phyloP scores from a whole-genome alignment of 768 basidiomycete genomes.

The Lyophyllum shimeji region DNA sequence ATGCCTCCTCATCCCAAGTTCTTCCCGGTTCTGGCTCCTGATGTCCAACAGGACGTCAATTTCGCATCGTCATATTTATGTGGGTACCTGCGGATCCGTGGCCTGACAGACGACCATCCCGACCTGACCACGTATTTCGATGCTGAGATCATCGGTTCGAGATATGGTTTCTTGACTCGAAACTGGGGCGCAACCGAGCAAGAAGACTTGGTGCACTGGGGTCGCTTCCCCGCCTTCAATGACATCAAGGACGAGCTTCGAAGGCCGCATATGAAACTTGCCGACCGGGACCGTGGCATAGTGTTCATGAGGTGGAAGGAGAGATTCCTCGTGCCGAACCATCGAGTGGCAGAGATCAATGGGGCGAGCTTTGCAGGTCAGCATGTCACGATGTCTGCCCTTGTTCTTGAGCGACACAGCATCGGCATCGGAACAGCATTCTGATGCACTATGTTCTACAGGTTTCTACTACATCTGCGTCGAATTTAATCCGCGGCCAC shows the following conservation, averaged over 20 bases:
- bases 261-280: constrained; percentile 74
- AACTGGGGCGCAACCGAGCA: constrained; percentile 90
- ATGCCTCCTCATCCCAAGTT: constrained; percentile 34
- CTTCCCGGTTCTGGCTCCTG: constrained; percentile 7
- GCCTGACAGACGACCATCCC: constrained; percentile 92
- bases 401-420: constrained; percentile 7
- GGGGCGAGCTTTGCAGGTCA: constrained; percentile 93
- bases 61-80: constrained; percentile 82
- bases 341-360: constrained; percentile 89
- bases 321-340: constrained; percentile 92
- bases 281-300: constrained; percentile 73
- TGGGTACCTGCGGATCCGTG: constrained; percentile 91
- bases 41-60: constrained; percentile 67
- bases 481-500: constrained; percentile 71
- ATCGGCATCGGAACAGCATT: constrained; percentile 13
- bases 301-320: constrained; percentile 99
- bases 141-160: constrained; percentile 90
- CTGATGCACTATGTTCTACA: constrained; percentile 26
- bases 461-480: constrained; percentile 97
- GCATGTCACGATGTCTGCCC: constrained; percentile 23
- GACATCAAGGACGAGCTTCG: constrained; percentile 80
- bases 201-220: constrained; percentile 94
- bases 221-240: constrained; percentile 84
- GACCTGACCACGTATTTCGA: constrained; percentile 96
- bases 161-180: constrained; percentile 88